These are phyloP conservation scores for Cicer arietinum DNA, from an alignment of 306 rosid species.

Conservation along the genomic window DNA sequence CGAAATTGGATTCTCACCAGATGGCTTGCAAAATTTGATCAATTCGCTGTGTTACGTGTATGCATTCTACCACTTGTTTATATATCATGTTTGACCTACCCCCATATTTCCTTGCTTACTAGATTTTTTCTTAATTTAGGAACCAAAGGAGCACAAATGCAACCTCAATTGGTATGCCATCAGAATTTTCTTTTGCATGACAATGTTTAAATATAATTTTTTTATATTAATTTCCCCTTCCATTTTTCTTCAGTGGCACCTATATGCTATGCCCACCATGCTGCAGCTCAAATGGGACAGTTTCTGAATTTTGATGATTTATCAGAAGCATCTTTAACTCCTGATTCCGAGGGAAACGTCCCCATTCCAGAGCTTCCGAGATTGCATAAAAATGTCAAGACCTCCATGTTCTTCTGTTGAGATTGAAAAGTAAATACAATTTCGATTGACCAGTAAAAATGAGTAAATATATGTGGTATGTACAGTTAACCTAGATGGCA, in stretches of 20 bases:
- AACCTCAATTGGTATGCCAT: slow-evolving; percentile 67
- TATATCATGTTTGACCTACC: slow-evolving; percentile 2
- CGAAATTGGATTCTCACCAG: slow-evolving; percentile 91
- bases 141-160: slow-evolving; percentile 88
- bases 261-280: slow-evolving; percentile 85
- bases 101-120: slow-evolving; percentile 1
- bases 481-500: slow-evolving; percentile 30
- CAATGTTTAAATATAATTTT: slow-evolving; percentile 14
- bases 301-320: slow-evolving; percentile 68
- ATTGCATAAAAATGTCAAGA: slow-evolving; percentile 57
- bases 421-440: slow-evolving; percentile 38
- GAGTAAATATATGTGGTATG: slow-evolving; percentile 41
- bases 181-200: slow-evolving; percentile 4
- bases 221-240: slow-evolving; percentile 21
- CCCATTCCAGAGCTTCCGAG: slow-evolving; percentile 78
- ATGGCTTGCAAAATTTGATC: slow-evolving; percentile 76
- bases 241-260: slow-evolving; percentile 69
- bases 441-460: slow-evolving; percentile 27
- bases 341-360: slow-evolving; percentile 41
- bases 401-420: slow-evolving; percentile 90
- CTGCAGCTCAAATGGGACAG: slow-evolving; percentile 79
- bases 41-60: slow-evolving; percentile 85
- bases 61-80: slow-evolving; percentile 45
- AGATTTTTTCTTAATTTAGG: slow-evolving; percentile 54
- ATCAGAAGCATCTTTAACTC: slow-evolving; percentile 56